Percentiles rank a stretch among this genome's conserved stretches.
Conservation (phyloP, 2,329 filamentous ascomycete species). For the Colletotrichum filicis region DNA sequence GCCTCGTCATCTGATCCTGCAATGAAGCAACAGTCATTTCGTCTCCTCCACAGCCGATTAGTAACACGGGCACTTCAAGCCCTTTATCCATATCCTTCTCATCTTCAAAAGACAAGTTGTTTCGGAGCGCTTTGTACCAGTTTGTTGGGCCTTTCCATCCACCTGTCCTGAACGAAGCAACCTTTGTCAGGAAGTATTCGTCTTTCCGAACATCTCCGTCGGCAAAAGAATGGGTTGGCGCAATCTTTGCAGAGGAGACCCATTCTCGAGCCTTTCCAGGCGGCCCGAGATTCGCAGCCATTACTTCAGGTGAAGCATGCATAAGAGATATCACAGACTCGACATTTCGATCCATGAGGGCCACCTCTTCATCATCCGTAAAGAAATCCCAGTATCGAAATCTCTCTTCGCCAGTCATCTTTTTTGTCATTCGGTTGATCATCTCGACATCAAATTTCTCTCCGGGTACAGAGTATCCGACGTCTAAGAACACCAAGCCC, state of each 20-base stretch:
- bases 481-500: constrained; percentile 42
- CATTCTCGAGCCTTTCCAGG: background rate
- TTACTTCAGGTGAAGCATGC: constrained; percentile 23
- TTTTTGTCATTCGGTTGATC: constrained; percentile 45
- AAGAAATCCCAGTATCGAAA: constrained; percentile 32
- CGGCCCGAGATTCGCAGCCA: constrained; percentile 26
- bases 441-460: constrained; percentile 43
- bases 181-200: background rate
- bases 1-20: constrained; percentile 27
- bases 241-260: background rate
- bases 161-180: background rate
- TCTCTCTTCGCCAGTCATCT: constrained; percentile 22
- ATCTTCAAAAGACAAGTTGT: constrained; percentile 18
- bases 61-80: constrained; percentile 11
- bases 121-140: constrained; percentile 20
- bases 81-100: constrained; percentile 11
- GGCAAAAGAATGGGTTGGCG: background rate
- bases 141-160: constrained; percentile 27
- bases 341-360: constrained; percentile 13
- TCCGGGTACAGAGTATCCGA: constrained; percentile 43
- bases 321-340: constrained; percentile 17
- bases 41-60: constrained; percentile 18
- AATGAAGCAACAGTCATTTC: constrained; percentile 17
- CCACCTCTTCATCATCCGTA: constrained; percentile 4
- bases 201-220: background rate